Evolutionary conservation across 257 asterid genomes (phyloP).

Genomic region (Eucommia ulmoides): DNA sequence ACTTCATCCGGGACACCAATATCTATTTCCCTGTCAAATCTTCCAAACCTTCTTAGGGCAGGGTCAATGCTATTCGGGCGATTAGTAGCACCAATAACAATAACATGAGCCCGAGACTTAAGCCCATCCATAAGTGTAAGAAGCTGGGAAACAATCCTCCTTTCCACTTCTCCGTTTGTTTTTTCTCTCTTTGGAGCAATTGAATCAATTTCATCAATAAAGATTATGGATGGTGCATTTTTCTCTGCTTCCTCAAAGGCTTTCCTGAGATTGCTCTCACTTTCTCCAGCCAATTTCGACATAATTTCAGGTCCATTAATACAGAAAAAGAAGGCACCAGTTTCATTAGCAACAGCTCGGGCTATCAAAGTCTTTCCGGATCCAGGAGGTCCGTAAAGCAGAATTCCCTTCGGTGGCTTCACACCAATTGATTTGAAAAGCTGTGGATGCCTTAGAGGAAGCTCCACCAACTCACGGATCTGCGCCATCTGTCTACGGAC

Average conservation of each 20-base stretch:
- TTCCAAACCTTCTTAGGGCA: constrained; percentile 48
- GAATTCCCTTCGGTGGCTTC: constrained; percentile 49
- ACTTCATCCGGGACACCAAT: constrained; percentile 50
- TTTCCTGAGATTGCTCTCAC: constrained; percentile 47
- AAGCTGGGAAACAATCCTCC: constrained; percentile 50
- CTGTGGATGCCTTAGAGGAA: constrained; percentile 51
- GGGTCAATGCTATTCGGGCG: constrained; percentile 53
- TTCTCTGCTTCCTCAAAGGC: constrained; percentile 57
- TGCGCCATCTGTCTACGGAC: constrained; percentile 58
- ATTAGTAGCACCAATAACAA: constrained; percentile 49
- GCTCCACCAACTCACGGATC: constrained; percentile 48
- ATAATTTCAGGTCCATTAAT: constrained; percentile 47
- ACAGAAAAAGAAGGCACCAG: constrained; percentile 54
- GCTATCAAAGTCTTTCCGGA: constrained; percentile 48
- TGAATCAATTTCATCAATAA: constrained; percentile 43
- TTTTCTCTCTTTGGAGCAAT: constrained; percentile 59
- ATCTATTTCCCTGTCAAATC: constrained; percentile 48
- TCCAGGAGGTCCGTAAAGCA: constrained; percentile 49
- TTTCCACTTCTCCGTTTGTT: constrained; percentile 47
- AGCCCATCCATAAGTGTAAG: constrained; percentile 52
- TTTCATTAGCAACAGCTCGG: constrained; percentile 49
- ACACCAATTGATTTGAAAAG: constrained; percentile 49
- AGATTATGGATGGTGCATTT: constrained; percentile 42
- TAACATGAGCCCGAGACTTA: constrained; percentile 45
- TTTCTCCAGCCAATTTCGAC: constrained; percentile 51